Base-by-base conservation (phyloP, 2,329 filamentous ascomycete species). In the Niveomyces coronatus region DNA sequence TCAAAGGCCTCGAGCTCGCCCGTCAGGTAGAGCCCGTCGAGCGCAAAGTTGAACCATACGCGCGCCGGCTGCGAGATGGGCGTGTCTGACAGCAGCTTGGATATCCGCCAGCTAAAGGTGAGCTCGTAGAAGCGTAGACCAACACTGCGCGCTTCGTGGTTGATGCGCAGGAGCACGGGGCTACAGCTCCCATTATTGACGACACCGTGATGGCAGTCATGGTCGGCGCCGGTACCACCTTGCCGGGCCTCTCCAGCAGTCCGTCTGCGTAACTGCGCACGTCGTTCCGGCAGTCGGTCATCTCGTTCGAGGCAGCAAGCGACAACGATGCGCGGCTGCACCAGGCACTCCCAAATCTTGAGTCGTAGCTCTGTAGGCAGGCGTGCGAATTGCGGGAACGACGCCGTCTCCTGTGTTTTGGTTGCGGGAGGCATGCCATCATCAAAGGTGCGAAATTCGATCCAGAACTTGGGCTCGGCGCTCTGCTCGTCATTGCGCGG, bases 1-100 rank as follows among this genome's bases (percentile, higher is more conserved):
- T 68, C 63, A 49, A 58, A 62, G 10, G 65, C 63, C 54, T 70
- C 65, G 9, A 71, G 56, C 49, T 68, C 64, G 37, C 68, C 68
- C 2, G 60, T 52, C 28, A 71, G 57, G 42, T 67, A 62, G 18
- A 71, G 53, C n/a, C 61, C 55, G 54, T 71, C 68, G 19, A 53
- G 53, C 17, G 41, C 49, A 49, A 65, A 71, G 53, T 67, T 64
- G 63, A 71, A 71, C 57, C 61, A 70, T 11, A 62, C 58, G 19
- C 53, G 53, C 3, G 64, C 53, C 9, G 57, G 55, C 14, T 53
- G 56, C 50, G 52, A 56, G 38, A 53, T 44, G 27, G 54, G 55
- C 42, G 52, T 53, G 43, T 51, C 54, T 26, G 51, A 53, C 20
- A 65, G 53, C 16, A 62, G 54, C 39, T 54, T 57, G 14, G 65